Conservation (phyloP, 2,329 filamentous ascomycete genomes). For the Colletotrichum destructivum region DNA sequence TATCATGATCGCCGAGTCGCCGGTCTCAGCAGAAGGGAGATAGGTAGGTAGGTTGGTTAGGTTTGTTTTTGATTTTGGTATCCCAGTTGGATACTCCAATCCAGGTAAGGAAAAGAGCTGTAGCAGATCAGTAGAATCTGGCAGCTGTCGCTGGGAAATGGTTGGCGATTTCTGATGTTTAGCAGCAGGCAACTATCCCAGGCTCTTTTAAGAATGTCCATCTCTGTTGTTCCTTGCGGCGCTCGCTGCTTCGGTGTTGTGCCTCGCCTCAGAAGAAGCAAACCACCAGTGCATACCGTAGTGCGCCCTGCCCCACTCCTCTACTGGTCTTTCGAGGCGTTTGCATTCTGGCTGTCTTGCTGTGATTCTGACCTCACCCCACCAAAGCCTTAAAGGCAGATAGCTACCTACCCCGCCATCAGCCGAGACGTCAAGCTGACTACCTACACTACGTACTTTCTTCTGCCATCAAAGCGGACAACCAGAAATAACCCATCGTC, state of each 20-base stretch:
- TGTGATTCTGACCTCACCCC: slow-evolving; percentile 31
- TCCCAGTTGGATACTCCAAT: no score
- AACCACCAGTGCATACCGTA: not conserved
- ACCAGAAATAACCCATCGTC: not conserved
- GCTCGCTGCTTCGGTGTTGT: not conserved
- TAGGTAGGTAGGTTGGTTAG: no score
- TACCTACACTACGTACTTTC: not conserved
- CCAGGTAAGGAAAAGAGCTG: no score
- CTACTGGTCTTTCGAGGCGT: not conserved
- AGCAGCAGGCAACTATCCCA: not conserved
- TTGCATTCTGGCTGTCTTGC: not conserved
- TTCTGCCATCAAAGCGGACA: not conserved
- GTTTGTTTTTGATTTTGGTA: no score
- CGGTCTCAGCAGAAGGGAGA: no score
- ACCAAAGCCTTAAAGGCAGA: slow-evolving; percentile 27
- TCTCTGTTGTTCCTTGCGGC: not conserved
- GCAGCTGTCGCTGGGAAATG: no score
- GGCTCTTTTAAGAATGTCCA: no score
- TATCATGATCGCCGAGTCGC: not conserved
- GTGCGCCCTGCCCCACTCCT: not conserved
- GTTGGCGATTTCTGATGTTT: not conserved
- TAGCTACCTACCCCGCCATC: slow-evolving; percentile 38
- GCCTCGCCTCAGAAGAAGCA: no score
- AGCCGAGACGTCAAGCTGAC: slow-evolving; percentile 13
- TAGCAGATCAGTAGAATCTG: no score